Conservation (phyloP, 2,329 filamentous ascomycete genomes). For the Periconia digitata region DNA sequence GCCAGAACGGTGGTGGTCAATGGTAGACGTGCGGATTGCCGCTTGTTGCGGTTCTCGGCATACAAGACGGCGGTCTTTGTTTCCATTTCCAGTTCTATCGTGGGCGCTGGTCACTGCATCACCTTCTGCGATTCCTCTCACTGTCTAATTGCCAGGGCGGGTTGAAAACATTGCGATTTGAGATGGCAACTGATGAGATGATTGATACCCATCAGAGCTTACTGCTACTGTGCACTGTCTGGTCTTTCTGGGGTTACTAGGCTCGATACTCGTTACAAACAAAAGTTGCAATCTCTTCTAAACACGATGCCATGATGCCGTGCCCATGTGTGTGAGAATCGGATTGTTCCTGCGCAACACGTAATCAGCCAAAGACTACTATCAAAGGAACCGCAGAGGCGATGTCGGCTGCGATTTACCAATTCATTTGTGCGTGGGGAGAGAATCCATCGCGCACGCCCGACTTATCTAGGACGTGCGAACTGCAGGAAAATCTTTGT, state of each 20-base stretch:
- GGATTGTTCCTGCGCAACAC: too few relatives aligned
- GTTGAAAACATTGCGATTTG: constrained; percentile 25
- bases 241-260: constrained; percentile 16
- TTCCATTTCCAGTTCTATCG: constrained; percentile 18
- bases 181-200: constrained; percentile 40
- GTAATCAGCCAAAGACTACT: too few relatives aligned
- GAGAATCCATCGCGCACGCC: too few relatives aligned
- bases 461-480: too few relatives aligned
- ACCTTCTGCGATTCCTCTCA: constrained; percentile 30
- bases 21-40: constrained; percentile 28
- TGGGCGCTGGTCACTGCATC: constrained; percentile 26
- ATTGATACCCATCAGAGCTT: constrained; percentile 45
- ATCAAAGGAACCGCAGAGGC: too few relatives aligned
- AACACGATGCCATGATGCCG: neutral
- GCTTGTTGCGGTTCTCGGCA: neutral
- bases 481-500: too few relatives aligned
- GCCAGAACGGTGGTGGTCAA: constrained; percentile 30
- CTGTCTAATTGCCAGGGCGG: constrained; percentile 24
- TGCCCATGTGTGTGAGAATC: neutral
- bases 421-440: too few relatives aligned
- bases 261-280: neutral
- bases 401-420: too few relatives aligned
- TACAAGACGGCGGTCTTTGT: neutral
- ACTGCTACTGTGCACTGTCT: constrained; percentile 31
- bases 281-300: neutral